Evolutionary conservation across 768 basidiomycete genomes (phyloP).

Genomic region (Russula vinacea): DNA sequence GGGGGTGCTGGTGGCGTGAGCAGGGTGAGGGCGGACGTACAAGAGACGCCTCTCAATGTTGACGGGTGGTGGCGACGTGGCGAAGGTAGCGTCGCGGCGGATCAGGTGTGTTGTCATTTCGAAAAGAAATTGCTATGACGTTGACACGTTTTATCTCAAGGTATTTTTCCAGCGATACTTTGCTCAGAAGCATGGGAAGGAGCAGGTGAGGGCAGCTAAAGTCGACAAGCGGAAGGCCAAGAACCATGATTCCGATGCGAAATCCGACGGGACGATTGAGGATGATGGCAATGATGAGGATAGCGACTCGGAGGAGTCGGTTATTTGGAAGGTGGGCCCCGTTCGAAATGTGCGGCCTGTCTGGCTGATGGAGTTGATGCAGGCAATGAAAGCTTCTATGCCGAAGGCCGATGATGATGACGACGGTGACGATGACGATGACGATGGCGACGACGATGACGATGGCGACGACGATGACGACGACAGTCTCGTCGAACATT

Average conservation of each 20-base stretch:
- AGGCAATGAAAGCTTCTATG: slow-evolving; percentile 92
- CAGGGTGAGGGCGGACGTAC: slow-evolving; percentile 59
- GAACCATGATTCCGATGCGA: slow-evolving; percentile 37
- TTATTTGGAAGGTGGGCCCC: slow-evolving; percentile 80
- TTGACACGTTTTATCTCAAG: slow-evolving; percentile 38
- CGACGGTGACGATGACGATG: slow-evolving; percentile 32
- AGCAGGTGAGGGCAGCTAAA: slow-evolving; percentile 48
- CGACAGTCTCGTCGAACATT: slow-evolving; percentile 18
- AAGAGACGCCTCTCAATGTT: slow-evolving; percentile 60
- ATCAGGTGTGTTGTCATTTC: slow-evolving; percentile 56
- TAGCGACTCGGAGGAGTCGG: slow-evolving; percentile 58
- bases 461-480: slow-evolving; percentile 30
- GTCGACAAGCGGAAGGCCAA: slow-evolving; percentile 46
- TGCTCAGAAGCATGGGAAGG: slow-evolving; percentile 59
- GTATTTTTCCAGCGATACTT: slow-evolving; percentile 93
- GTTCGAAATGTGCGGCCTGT: neutral
- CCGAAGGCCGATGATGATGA: slow-evolving; percentile 46
- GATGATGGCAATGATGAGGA: slow-evolving; percentile 41
- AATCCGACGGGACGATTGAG: slow-evolving; percentile 37
- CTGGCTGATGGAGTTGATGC: slow-evolving; percentile 16
- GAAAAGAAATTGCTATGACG: neutral
- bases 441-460: slow-evolving; percentile 6
- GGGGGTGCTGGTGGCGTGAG: slow-evolving; percentile 66
- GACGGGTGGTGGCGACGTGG: slow-evolving; percentile 68
- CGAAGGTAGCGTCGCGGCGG: slow-evolving; percentile 73